Conservation (phyloP, 2,329 filamentous ascomycete genomes). For the Ceratocystis papillata region DNA sequence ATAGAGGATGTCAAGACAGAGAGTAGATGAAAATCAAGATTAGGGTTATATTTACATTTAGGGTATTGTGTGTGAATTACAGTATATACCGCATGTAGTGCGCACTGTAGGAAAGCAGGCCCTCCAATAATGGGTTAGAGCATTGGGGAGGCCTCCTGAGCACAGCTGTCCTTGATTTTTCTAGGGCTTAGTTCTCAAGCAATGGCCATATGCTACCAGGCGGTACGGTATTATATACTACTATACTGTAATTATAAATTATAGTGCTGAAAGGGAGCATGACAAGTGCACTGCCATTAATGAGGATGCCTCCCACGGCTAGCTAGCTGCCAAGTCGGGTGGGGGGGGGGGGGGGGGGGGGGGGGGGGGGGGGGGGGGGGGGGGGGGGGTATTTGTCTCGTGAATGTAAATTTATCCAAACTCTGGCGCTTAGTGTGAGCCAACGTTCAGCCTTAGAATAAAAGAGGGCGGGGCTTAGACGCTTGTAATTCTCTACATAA, state of each 20-base stretch:
- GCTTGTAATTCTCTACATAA: neutral
- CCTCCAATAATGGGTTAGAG: neutral
- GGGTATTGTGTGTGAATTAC: neutral
- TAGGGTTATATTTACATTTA: neutral
- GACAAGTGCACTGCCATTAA: neutral
- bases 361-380: neutral
- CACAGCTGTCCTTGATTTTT: neutral
- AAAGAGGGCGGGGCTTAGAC: constrained; percentile 3
- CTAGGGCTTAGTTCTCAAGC: too few relatives aligned
- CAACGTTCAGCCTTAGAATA: neutral
- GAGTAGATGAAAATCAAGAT: neutral
- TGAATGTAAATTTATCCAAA: neutral
- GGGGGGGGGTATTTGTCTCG: neutral
- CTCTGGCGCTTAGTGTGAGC: neutral
- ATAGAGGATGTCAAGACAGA: neutral
- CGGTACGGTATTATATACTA: too few relatives aligned
- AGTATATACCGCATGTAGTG: neutral
- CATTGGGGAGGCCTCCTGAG: neutral
- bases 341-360: neutral
- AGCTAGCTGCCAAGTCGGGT: neutral
- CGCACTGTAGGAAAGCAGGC: neutral
- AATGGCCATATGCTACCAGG: too few relatives aligned
- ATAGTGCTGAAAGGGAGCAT: too few relatives aligned
- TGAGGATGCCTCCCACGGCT: neutral
- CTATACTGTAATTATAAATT: too few relatives aligned